Base-by-base conservation (phyloP, 2,329 filamentous ascomycete species). In the Penicillium sp. region DNA sequence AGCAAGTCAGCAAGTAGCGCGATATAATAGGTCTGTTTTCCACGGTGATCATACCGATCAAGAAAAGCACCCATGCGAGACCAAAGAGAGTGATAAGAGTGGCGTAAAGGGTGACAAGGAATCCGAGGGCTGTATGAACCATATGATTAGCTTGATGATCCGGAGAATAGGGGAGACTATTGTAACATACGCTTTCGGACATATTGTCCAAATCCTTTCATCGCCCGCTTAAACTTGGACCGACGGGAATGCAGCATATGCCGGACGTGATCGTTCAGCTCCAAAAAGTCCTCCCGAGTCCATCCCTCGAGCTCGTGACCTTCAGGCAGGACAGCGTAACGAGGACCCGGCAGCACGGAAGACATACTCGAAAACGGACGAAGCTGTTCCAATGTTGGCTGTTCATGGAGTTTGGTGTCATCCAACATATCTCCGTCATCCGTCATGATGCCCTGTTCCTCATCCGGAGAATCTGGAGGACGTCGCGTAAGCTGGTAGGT, bases 11-110 rank as follows among this genome's bases (percentile, higher is more conserved):
- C 18, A 13, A 36, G 6, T 36, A 53, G 40, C 13, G 11, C 23
- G 5, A 3, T 7, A 6, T 22, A 13, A 34, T 34, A 5, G 16
- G 8, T 18, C 10, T 13, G 31, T 13, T 18, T 16, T 26, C 24
- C 7, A 32, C 7, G 23, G n/a, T 13, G 16, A 26, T 49, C 66
- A 46, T 67, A 73, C 84, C 87, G 63, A 95, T 95, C 44, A 94
- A 73, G 69, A 91, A 93, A n/a, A 94, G 77, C 1, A 95, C 88
- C 89, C 88, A 95, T 0, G 86, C 86, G 10, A 91, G 75, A 60
- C 88, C 88, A 58, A 94, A 95, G 0, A 90, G 74, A 0, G 88
- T 93, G 57, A 95, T 90, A 16, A 91, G 74, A 1, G 79, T 83
- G 7, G 87, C 88, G 66, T 95, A 95, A 3, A 94, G 70, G 0